Conservation (phyloP, 805 yeast species). For the Geotrichum ghanense region DNA sequence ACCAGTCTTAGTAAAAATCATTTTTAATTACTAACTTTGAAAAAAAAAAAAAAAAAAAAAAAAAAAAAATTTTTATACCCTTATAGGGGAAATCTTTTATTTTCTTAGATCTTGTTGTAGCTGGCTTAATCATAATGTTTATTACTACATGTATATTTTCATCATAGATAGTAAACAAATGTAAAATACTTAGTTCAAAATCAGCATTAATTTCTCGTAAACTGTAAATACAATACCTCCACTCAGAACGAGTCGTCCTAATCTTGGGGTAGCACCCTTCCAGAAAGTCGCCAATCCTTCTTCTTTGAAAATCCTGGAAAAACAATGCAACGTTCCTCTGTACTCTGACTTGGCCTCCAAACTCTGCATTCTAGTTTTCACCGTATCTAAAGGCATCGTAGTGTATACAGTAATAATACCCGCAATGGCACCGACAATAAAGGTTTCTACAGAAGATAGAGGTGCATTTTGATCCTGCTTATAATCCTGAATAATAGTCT, state of each 20-base stretch:
- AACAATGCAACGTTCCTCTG: slow-evolving; percentile 70
- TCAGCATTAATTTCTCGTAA: slow-evolving; percentile 74
- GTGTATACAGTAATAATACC: slow-evolving; percentile 84
- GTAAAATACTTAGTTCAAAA: slow-evolving; percentile 32
- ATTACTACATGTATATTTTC: too few relatives aligned
- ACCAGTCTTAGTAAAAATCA: too few relatives aligned
- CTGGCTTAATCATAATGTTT: too few relatives aligned
- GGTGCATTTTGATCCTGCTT: slow-evolving; percentile 63
- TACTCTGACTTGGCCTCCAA: slow-evolving; percentile 65
- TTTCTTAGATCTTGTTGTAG: too few relatives aligned
- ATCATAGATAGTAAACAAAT: too few relatives aligned
- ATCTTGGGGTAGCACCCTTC: slow-evolving; percentile 97
- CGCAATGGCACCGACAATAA: slow-evolving; percentile 80
- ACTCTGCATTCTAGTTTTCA: slow-evolving; percentile 95
- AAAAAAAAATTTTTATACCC: too few relatives aligned
- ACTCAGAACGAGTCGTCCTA: slow-evolving; percentile 82
- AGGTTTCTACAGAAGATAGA: slow-evolving; percentile 67
- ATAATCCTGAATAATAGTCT: slow-evolving; percentile 62
- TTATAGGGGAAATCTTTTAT: too few relatives aligned
- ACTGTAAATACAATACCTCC: slow-evolving; percentile 98
- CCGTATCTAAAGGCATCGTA: slow-evolving; percentile 93
- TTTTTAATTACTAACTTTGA: too few relatives aligned
- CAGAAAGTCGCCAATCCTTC: slow-evolving; percentile 90
- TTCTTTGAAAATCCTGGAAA: slow-evolving; percentile 62
- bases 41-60: too few relatives aligned